phyloP scores from a whole-genome alignment of 768 basidiomycete species.

The Kwoniella dendrophila region DNA sequence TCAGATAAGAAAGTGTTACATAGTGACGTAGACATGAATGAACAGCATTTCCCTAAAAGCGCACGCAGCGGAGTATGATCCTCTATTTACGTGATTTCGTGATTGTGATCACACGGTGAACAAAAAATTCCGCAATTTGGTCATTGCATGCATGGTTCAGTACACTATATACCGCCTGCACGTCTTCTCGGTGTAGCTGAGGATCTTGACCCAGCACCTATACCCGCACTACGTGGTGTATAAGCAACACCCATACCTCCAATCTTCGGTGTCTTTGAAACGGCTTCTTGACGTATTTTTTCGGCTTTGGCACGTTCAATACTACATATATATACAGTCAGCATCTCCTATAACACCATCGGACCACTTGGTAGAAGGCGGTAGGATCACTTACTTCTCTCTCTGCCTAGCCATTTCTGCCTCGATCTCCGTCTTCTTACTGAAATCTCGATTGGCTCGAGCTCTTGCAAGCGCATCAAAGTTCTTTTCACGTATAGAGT shows the following conservation, averaged over 20 bases:
- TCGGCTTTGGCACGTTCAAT: constrained; percentile 50
- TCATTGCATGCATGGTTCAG: no score
- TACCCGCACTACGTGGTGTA: constrained; percentile 53
- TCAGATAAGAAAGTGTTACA: no score
- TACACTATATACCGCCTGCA: constrained; percentile 47
- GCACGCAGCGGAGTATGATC: no score
- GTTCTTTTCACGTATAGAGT: constrained; percentile 96
- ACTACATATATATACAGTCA: constrained; percentile 22
- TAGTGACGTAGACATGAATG: no score
- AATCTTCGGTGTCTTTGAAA: constrained; percentile 48
- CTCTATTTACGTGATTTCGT: not conserved
- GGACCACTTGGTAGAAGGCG: not conserved
- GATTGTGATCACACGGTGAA: not conserved
- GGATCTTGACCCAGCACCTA: constrained; percentile 50
- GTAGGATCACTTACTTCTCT: constrained; percentile 47
- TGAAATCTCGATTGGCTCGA: constrained; percentile 83
- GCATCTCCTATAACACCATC: not conserved
- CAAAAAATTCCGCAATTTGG: not conserved
- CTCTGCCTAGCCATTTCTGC: constrained; percentile 74
- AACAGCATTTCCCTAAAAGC: no score
- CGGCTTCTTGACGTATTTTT: constrained; percentile 44
- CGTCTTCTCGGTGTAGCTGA: constrained; percentile 51
- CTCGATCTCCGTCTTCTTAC: constrained; percentile 85
- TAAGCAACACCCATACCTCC: constrained; percentile 41
- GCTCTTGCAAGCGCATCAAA: constrained; percentile 78